Base-by-base conservation (phyloP, 768 basidiomycete species). In the Tephrocybe sp. region DNA sequence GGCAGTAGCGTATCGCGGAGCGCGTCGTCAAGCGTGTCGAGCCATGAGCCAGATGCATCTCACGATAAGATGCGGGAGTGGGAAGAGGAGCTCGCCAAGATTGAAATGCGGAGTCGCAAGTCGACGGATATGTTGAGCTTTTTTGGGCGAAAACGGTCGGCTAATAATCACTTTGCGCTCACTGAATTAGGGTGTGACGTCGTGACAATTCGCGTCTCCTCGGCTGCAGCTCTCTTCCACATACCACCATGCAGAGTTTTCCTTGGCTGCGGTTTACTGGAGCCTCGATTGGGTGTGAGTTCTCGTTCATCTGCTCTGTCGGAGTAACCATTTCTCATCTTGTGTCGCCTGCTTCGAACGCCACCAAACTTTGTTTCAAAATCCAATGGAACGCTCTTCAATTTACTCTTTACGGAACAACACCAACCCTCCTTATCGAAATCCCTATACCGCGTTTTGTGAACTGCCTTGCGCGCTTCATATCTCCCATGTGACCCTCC, bases 51-150 rank as follows among this genome's bases (percentile, higher is more conserved):
- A 62, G 58, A 65, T 38, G 58, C 66, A 68, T 50, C 54, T 64
- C 42, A 59, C 68, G 58, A 69, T 54, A 72, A 75, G 36, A 70
- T 81, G 61, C 70, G 73, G 47, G 88, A 83, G 55, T 91, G 89
- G 88, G 89, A 91, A 65, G 82, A 80, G 62, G 87, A 90, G 70
- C 74, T 89, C 38, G 80, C 75, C 52, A 75, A 79, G 53, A 88
- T 90, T 56, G 88, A 89, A 67, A 67, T 72, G 57, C 70, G 69
- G 64, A 86, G 80, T 66, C 78, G 77, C 38, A 65, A 69, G 58
- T 73, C 71, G 39, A 79, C 74, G 50, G 74, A 76, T 58, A 59
- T 76, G 62, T 63, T 75, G 37, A 74, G 76, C 16, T 78, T 76
- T 59, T 64, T 68, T 31, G 67, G 64, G 49, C 72, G 67, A 58